Evolutionary conservation across 176 grass and related monocot species (phyloP).

Genomic region (Ensete glaucum): DNA sequence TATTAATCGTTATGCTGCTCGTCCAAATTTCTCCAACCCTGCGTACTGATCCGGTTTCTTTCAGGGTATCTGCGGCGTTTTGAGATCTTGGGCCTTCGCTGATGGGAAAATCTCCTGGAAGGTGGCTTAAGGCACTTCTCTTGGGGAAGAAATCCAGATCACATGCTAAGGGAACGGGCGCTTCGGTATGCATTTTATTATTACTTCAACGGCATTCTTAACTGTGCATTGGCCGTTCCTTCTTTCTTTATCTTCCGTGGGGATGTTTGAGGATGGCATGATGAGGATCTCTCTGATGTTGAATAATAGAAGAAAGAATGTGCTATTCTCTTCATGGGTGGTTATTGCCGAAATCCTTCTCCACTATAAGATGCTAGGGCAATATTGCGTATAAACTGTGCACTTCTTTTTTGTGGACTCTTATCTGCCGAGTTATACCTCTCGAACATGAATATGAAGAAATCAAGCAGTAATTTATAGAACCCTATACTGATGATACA

Average conservation of each 20-base stretch:
- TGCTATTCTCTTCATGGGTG: too few species aligned
- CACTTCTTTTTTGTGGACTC: too few species aligned
- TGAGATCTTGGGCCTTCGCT: background rate
- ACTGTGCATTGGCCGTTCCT: background rate
- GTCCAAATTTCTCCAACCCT: too few species aligned
- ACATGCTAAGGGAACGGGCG: slow-evolving; percentile 17
- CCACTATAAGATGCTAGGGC: background rate
- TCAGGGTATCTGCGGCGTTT: background rate
- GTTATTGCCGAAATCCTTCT: background rate
- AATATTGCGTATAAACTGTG: background rate
- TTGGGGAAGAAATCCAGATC: slow-evolving; percentile 27
- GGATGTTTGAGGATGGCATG: background rate
- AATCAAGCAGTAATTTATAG: too few species aligned
- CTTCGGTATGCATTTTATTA: slow-evolving; percentile 1
- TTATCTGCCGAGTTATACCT: too few species aligned
- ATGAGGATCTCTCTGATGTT: too few species aligned
- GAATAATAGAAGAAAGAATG: too few species aligned
- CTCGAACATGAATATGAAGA: too few species aligned
- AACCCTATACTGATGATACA: too few species aligned
- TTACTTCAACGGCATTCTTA: too few species aligned
- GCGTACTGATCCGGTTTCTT: background rate
- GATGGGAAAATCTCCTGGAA: slow-evolving; percentile 26
- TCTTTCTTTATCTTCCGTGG: background rate
- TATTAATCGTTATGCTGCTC: background rate
- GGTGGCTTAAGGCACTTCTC: slow-evolving; percentile 22